Evolutionary conservation across 768 basidiomycete genomes (phyloP).

Genomic region (Sporobolomyces pararoseus): DNA sequence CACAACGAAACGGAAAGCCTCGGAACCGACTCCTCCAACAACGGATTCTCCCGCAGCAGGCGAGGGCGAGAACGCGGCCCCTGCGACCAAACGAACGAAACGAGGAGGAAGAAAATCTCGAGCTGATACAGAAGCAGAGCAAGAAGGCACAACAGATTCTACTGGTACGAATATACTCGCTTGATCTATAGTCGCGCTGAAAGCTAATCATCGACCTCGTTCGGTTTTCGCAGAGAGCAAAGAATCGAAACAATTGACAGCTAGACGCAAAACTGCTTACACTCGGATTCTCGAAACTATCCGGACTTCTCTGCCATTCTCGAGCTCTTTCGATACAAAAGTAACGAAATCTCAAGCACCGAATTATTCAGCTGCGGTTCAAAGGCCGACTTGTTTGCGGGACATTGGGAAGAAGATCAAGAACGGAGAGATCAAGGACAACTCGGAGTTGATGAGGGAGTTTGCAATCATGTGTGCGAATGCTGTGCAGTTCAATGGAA

Average conservation of each 20-base stretch:
- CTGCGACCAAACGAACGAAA: background rate
- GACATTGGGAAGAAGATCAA: constrained; percentile 31
- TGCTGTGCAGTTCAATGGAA: constrained; percentile 41
- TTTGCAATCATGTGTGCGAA: constrained; percentile 36
- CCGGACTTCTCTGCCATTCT: constrained; percentile 13
- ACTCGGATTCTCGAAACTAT: constrained; percentile 28
- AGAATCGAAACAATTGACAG: constrained; percentile 2
- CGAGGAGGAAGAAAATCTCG: constrained; percentile 7
- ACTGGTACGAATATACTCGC: background rate
- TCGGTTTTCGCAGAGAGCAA: constrained; percentile 4
- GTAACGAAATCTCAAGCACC: constrained; percentile 20
- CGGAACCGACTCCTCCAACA: background rate
- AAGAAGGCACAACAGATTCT: background rate
- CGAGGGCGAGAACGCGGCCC: background rate
- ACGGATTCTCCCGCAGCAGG: background rate
- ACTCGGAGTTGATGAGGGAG: constrained; percentile 30
- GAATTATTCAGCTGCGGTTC: constrained; percentile 25
- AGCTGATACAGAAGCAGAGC: constrained; percentile 1
- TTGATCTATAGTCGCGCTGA: too few species aligned
- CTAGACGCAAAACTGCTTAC: constrained; percentile 18
- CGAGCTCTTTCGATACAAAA: constrained; percentile 28
- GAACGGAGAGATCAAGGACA: constrained; percentile 12
- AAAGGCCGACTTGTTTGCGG: constrained; percentile 21
- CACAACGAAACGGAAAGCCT: background rate
- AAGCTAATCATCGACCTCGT: background rate